Percentiles rank a stretch among this genome's conserved stretches.
Conservation (phyloP, 2,329 filamentous ascomycete genomes). For the Pezicula radicicola region DNA sequence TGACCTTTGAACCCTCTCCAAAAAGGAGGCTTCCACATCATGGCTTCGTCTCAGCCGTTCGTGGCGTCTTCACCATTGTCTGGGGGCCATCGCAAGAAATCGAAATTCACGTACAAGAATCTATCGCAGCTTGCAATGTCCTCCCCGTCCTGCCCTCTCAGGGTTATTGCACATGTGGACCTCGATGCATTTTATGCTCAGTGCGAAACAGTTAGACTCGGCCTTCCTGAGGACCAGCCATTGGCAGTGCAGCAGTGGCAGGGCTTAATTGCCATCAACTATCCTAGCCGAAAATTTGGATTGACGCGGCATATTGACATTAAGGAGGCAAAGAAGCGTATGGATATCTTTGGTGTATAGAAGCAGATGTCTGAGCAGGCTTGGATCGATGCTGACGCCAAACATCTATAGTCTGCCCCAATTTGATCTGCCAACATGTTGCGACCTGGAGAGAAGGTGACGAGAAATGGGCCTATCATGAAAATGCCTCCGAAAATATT, state of each 20-base stretch:
- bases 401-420: conserved; percentile 58
- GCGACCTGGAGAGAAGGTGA: conserved; percentile 94
- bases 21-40: conserved; percentile 10
- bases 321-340: conserved; percentile 71
- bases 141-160: conserved; percentile 70
- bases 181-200: conserved; percentile 98
- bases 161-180: conserved; percentile 88
- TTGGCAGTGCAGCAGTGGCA: conserved; percentile 96
- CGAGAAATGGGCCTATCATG: conserved; percentile 85
- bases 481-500: conserved; percentile 76
- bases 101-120: conserved; percentile 82
- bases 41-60: conserved; percentile 46
- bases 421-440: conserved; percentile 85
- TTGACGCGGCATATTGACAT: conserved; percentile 77
- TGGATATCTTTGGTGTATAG: no score
- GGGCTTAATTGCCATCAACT: conserved; percentile 94
- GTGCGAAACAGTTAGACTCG: conserved; percentile 88
- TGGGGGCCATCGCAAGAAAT: conserved; percentile 37
- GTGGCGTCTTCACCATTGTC: conserved; percentile 42
- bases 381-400: no score
- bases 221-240: conserved; percentile 69
- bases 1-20: background rate
- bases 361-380: no score
- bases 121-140: conserved; percentile 72
- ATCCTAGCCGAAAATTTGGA: conserved; percentile 78